Evolutionary conservation across 768 basidiomycete species (phyloP), one percentile per base, ranked within the genome.

Genomic region (Suillus paluster): DNA sequence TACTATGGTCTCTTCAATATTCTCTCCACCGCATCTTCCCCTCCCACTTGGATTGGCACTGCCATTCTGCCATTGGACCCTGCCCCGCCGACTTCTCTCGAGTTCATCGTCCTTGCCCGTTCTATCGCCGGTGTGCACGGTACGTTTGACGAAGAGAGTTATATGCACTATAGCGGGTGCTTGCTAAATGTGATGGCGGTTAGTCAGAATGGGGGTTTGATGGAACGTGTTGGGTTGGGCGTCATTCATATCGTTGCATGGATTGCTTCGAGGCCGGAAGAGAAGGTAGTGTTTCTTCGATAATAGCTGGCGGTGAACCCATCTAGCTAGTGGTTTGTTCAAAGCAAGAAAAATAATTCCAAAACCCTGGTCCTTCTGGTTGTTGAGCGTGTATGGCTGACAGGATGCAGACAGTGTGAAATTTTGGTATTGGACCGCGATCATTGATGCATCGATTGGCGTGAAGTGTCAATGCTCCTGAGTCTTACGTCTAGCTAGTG

Each of bases 131-230:
- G 46, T 5, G n/a, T 59, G 2, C 0, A 0, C 2, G 70, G 68
- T 30, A n/a, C 67, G 1, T 63, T 42, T 21, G 63, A 71, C 19
- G 56, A 66, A 42, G 17, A 8, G 1, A 33, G 38, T 23, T 64
- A 61, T 34, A 62, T 66, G 30, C 1, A 42, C 11, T 68, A 67
- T 30, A 44, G 55, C 19, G 68, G 62, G 12, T 68, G 65, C 46
- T 21, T 64, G 11, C 33, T 71, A 53, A 64, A 72, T 44, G 70
- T 71, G 7, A 66, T 71, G 68, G 68, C 61, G 4, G 64, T 71
- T n/a, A 49, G 30, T 30, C 36, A 60, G 3, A n/a, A 41, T 30
- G 58, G 67, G 8, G 1, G 49, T 23, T 58, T 59, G 9, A 39
- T 70, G 19, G 70, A 71, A 54, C 70, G 69, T 7, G 38, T 65